Base-by-base conservation (phyloP, 2,329 filamentous ascomycete species). In the Xylaria sp. region DNA sequence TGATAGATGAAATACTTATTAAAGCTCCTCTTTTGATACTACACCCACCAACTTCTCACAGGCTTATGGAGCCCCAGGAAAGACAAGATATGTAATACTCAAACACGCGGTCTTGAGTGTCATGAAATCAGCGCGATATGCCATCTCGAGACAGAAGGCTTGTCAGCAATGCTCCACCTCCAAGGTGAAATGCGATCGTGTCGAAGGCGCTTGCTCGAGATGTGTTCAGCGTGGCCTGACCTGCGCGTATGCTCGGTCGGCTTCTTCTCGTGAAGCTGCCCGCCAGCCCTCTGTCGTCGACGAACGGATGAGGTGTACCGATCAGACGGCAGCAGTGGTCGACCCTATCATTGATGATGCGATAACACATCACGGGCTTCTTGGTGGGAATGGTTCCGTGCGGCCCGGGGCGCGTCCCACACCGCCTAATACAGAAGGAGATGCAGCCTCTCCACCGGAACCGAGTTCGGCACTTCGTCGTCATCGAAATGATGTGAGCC, bases 121-220 rank as follows among this genome's bases (percentile, higher is more conserved):
- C 63, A 72, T 72, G 70, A 70, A 68, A 61, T 3, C 68, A 50
- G 32, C 46, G 39, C 69, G 80, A 73, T 83, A 83, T 69, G 72
- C 80, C 20, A 75, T 73, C 12, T 80, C 81, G 1, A 78, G 81
- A 12, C 81, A 82, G 67, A 83, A 82, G 62, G 79, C 79, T 46
- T 84, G 82, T 63, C 76, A 77, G 13, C 69, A 74, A 9, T 84
- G 82, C 51, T 80, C 78, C 1, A 46, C 65, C 15, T 78, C 81
- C 58, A 84, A 83, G 69, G 78, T 77, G 32, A 83, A 78, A 76
- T 84, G 82, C 69, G 79, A 84, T 72, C 80, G 80, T 56, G 76
- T 74, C 55, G 44, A 69, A 10, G 74, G 66, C 8, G 41, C 73
- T 8, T 84, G 82, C 57, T 71, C 74, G 0, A 76, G 81, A 23